These are phyloP conservation scores for Coniosporium tulheliwenetii DNA, from an alignment of 2,329 filamentous ascomycete genomes.

Conservation along the genomic window DNA sequence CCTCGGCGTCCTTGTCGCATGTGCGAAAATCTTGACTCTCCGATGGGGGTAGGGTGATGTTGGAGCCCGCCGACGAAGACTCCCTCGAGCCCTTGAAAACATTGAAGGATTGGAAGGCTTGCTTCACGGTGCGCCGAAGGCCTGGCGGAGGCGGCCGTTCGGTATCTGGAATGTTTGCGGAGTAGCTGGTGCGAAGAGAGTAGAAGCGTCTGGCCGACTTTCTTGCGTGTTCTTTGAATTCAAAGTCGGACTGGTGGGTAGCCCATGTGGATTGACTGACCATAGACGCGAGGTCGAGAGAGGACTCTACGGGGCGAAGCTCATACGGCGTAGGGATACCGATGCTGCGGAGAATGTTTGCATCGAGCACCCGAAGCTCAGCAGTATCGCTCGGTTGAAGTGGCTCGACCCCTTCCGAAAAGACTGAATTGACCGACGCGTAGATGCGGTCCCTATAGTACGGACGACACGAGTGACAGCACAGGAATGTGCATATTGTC, in stretches of 20 bases:
- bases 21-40: slow-evolving; percentile 1
- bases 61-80: slow-evolving; percentile 15
- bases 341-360: slow-evolving; percentile 17
- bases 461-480: slow-evolving; percentile 34
- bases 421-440: slow-evolving; percentile 27
- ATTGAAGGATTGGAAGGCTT: slow-evolving; percentile 10
- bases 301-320: slow-evolving; percentile 1
- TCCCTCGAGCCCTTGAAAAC: slow-evolving; percentile 14
- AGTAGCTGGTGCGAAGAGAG: not conserved
- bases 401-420: slow-evolving; percentile 18
- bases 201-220: not conserved
- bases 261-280: not conserved
- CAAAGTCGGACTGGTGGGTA: not conserved
- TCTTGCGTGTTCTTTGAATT: not conserved
- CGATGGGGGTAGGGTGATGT: slow-evolving; percentile 13
- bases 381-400: slow-evolving; percentile 15
- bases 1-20: slow-evolving; percentile 6
- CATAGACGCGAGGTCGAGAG: slow-evolving; percentile 4
- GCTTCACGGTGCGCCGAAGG: slow-evolving; percentile 12
- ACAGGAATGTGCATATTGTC: slow-evolving; percentile 23
- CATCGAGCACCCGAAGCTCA: slow-evolving; percentile 19
- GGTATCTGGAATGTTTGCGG: not conserved
- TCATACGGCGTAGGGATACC: slow-evolving; percentile 10
- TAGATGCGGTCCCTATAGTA: slow-evolving; percentile 31
- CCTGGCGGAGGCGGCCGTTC: not conserved